Conservation (phyloP, 352 stramenopile species). For the Phytopythium vexans region DNA sequence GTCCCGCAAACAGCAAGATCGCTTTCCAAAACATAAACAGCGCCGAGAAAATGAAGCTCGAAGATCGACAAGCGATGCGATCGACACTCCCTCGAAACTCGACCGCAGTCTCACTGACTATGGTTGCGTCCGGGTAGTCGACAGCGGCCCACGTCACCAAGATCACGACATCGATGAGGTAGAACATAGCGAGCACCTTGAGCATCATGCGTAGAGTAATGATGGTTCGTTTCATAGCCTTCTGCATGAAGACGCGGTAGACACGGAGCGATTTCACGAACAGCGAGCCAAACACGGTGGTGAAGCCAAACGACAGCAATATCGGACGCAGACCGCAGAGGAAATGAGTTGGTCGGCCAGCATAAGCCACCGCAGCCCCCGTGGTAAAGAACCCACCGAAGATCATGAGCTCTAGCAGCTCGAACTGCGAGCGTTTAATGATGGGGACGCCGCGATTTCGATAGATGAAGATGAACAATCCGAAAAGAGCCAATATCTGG, state of each 20-base stretch:
- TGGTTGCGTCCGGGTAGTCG: constrained; percentile 28
- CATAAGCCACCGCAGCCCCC: constrained; percentile 23
- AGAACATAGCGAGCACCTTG: constrained; percentile 35
- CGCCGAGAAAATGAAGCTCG: constrained; percentile 48
- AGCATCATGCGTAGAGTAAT: constrained; percentile 33
- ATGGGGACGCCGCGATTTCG: constrained; percentile 29
- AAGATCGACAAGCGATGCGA: constrained; percentile 27
- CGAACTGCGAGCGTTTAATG: constrained; percentile 44
- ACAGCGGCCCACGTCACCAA: constrained; percentile 29
- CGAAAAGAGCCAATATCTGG: constrained; percentile 8
- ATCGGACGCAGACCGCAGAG: constrained; percentile 33
- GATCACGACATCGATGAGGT: constrained; percentile 31
- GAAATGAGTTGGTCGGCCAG: constrained; percentile 16
- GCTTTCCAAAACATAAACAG: constrained; percentile 60
- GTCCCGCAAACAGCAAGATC: constrained; percentile 33
- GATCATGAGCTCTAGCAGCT: constrained; percentile 41
- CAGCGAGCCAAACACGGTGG: constrained; percentile 39
- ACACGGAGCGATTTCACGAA: constrained; percentile 52
- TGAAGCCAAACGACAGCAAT: constrained; percentile 35
- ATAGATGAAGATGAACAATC: constrained; percentile 21
- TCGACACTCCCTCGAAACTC: constrained; percentile 27
- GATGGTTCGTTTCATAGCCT: constrained; percentile 36
- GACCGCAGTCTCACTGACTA: constrained; percentile 10
- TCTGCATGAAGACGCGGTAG: constrained; percentile 50
- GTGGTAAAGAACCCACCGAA: constrained; percentile 35